Base-by-base conservation (phyloP, 345 rosid species). In the Corchorus olitorius region DNA sequence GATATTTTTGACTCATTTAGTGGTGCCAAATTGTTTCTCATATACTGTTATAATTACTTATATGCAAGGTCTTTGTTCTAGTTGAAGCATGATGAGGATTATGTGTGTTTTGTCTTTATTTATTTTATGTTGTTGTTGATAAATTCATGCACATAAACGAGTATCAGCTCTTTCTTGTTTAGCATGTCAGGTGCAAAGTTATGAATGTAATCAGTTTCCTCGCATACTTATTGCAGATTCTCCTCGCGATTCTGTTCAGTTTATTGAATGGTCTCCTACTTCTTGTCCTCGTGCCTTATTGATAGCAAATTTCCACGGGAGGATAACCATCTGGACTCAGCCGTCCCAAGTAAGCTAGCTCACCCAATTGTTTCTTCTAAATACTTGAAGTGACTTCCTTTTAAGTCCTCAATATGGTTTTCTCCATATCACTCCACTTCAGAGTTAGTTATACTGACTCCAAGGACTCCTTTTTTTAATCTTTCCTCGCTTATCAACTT, bases 181-280 rank as follows among this genome's bases (percentile, higher is more conserved):
- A 52, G 20, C 34, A 14, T 27, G 9, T 70, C 11, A 1, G 73
- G 9, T 17, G 61, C 56, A 34, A 74, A 14, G 13, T 43, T 59
- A 15, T 74, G 46, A 33, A 4, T 16, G 19, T 50, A 54, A 43
- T 41, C 39, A 49, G 62, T 81, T 83, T 67, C 41, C 52, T 46
- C 46, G 60, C 35, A 43, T 78, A 33, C 62, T 13, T 74, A 53
- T 43, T 85, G 77, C 88, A 96, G 99, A 96, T 82, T 96, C 98
- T 79, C 99, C 98, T 70, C 96, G 99, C 61, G 99, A 96, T 86
- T 96, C 99, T 80, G 98, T 96, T 75, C 99, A 96, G 78, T 96
- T 89, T 81, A 92, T 96, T 46, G 99, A 96, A 81, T 94, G 99
- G 99, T 94, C 99, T 14, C 99, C 99, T 35, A 85, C 91, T 58